Evolutionary conservation across 2,329 filamentous ascomycete genomes (phyloP), one percentile per base, ranked within the genome.

Genomic region (Mollisia scopiformis): DNA sequence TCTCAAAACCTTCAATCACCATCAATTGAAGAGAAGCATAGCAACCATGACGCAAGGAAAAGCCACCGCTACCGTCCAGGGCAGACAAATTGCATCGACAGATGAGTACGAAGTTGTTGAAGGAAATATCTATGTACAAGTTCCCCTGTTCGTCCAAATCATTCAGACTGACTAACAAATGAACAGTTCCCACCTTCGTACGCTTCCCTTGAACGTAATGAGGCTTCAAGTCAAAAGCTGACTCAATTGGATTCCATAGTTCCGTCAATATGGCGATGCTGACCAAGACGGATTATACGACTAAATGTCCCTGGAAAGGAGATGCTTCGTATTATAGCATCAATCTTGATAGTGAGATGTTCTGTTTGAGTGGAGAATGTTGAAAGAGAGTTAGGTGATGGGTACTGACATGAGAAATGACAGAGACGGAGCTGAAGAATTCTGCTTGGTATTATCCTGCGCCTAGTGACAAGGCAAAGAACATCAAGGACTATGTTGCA

Each of bases 251-350:
- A 41, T 25, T 66, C 14, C 66, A 60, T 16, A 72, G 73, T 23
- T 75, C 78, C 23, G 71, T 82, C 51, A 75, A 75, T 14, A 69
- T 70, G 58, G 72, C 73, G 3, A 73, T 75, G 65, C 74, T 81
- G 66, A 76, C 64, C 14, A 72, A 74, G 39, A 80, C 79, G 0
- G 61, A 74, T 10, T 78, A 76, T 4, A 69, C 67, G 23, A 80
- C 78, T 1, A 65, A 73, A 58, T 82, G 79, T 58, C 76, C 78
- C 1, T 80, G 79, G 77, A 82, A 82, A 61, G 80, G 80, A 39
- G 69, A 75, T 47, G 79, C 80, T 3, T 75, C 71, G 6, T 82
- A 82, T 69, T 82, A 82, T 69, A 80, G 74, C 13, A 75, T 82
- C 47, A 77, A 74, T 16, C 73, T 78, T 33, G 76, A 78, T 52